Evolutionary conservation across 2,329 filamentous ascomycete species (phyloP).

Genomic region (Exophiala alcalophila): DNA sequence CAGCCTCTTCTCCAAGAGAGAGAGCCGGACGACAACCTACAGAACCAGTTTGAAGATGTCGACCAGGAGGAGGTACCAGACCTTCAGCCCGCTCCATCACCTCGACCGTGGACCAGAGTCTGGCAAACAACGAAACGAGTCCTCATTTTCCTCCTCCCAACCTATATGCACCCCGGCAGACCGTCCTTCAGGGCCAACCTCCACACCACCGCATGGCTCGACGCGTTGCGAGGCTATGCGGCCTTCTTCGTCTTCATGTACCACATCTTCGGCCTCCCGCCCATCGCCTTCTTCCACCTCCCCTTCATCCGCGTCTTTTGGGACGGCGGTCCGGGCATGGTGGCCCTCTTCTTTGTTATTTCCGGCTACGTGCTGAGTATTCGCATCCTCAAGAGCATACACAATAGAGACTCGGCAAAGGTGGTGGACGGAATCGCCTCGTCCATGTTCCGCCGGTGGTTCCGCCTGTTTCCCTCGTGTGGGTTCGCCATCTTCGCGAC

Average conservation of each 20-base stretch:
- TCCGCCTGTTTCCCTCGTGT: constrained; percentile 46
- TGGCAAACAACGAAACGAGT: neutral
- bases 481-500: constrained; percentile 41
- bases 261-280: constrained; percentile 39
- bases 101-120: too few relatives aligned
- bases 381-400: constrained; percentile 39
- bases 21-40: too few relatives aligned
- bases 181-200: neutral
- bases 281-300: constrained; percentile 20
- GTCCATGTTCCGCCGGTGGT: constrained; percentile 43
- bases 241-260: constrained; percentile 47
- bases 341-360: constrained; percentile 50
- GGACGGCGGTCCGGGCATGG: constrained; percentile 29
- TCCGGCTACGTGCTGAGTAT: constrained; percentile 49
- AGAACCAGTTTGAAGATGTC: too few relatives aligned
- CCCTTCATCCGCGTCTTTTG: constrained; percentile 41
- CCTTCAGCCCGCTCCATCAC: too few relatives aligned
- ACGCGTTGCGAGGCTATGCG: constrained; percentile 45
- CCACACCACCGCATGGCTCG: constrained; percentile 32
- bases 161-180: neutral
- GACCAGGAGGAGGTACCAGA: too few relatives aligned
- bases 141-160: constrained; percentile 1
- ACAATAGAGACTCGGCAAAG: constrained; percentile 39
- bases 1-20: too few relatives aligned
- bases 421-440: constrained; percentile 36